A percentile compares a stretch with the other conserved stretches of the same genome.
phyloP scores from a whole-genome alignment of 306 rosid species.

The Cucumis cinereus region DNA sequence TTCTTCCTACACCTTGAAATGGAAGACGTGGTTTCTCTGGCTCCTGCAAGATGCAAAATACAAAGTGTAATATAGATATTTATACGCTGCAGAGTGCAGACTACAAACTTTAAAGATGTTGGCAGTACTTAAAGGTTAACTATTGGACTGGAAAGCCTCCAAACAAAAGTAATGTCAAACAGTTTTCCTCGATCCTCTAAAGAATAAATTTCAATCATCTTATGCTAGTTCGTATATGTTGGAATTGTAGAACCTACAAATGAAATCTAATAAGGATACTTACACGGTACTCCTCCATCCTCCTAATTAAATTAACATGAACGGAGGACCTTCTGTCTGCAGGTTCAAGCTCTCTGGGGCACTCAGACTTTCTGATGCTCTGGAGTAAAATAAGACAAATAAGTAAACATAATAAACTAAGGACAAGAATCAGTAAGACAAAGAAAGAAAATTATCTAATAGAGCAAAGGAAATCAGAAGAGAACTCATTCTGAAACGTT shows the following conservation, averaged over 20 bases:
- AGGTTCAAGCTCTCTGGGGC: conserved; percentile 95
- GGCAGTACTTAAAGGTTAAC: not conserved
- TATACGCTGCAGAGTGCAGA: not conserved
- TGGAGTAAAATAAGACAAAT: conserved; percentile 18
- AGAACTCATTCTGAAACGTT: not conserved
- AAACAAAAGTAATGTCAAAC: not conserved
- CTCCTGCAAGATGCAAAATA: conserved; percentile 39
- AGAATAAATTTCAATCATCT: not conserved
- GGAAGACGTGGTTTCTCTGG: conserved; percentile 46
- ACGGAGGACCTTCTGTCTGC: conserved; percentile 64
- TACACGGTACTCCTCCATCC: conserved; percentile 70
- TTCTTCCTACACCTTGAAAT: conserved; percentile 91
- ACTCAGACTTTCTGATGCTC: conserved; percentile 87
- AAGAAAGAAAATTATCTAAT: not conserved
- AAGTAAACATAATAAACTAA: not conserved
- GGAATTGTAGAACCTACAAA: not conserved
- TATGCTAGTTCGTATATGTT: not conserved
- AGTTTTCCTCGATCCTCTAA: not conserved
- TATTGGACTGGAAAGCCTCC: not conserved
- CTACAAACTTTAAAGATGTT: not conserved
- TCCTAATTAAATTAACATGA: conserved; percentile 75
- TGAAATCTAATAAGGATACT: conserved; percentile 25
- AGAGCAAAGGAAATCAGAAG: not conserved
- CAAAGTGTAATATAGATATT: not conserved
- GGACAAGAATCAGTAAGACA: not conserved